Evolutionary conservation across 176 grass and related monocot genomes (phyloP).

Genomic region (sorghum (Sorghum bicolor)): Sorghum_bicolor_NCBIv3 NC_012870.2:9362001-9362500

Average conservation of each 20-base stretch:
- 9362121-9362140: slow-evolving; percentile 79
- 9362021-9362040: slow-evolving; percentile 72
- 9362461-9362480: no score
- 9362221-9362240: slow-evolving; percentile 42
- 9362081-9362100: slow-evolving; percentile 75
- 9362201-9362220: slow-evolving; percentile 94
- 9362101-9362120: slow-evolving; percentile 71
- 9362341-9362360: background rate
- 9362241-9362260: background rate
- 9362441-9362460: background rate
- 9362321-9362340: background rate
- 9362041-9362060: slow-evolving; percentile 79
- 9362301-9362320: background rate
- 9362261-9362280: slow-evolving; percentile 2
- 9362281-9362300: background rate
- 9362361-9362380: background rate
- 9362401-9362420: background rate
- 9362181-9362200: slow-evolving; percentile 76
- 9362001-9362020: slow-evolving; percentile 38
- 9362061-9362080: slow-evolving; percentile 91
- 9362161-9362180: slow-evolving; percentile 72
- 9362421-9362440: background rate
- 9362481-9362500: no score
- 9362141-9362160: slow-evolving; percentile 57
- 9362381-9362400: slow-evolving; percentile 9